A percentile compares a stretch with the other conserved stretches of the same genome.
Conservation (phyloP, 371 early-diverging fungal genomes). For the Syncephalastrum monosporum region DNA sequence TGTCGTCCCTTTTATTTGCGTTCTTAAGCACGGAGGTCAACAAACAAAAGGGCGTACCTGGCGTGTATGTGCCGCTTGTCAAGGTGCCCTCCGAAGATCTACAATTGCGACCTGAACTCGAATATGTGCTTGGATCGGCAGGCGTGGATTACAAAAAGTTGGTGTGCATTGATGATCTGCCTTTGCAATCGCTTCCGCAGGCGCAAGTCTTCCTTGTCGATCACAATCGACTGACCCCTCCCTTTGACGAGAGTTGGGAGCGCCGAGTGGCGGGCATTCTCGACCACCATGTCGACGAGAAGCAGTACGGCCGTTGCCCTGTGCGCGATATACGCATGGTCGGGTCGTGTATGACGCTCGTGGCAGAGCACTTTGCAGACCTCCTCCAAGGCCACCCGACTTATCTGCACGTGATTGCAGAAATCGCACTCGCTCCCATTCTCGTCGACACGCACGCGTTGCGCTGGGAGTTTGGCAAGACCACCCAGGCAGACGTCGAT, state of each 20-base stretch:
- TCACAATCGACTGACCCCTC: conserved; percentile 58
- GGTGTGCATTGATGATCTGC: conserved; percentile 27
- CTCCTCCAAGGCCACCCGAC: not conserved
- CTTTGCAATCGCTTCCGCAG: conserved; percentile 17
- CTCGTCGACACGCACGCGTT: conserved; percentile 72
- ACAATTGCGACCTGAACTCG: conserved; percentile 64
- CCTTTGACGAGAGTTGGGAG: conserved; percentile 26
- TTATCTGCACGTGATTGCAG: conserved; percentile 22
- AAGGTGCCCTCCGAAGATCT: conserved; percentile 63
- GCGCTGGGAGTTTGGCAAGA: conserved; percentile 52
- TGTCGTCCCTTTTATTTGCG: conserved; percentile 58
- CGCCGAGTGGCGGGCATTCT: conserved; percentile 55
- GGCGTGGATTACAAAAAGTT: conserved; percentile 22
- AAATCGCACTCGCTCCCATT: conserved; percentile 61
- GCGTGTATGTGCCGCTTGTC: conserved; percentile 52
- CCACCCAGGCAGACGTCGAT: conserved; percentile 50
- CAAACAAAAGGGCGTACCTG: conserved; percentile 3
- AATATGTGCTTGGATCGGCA: conserved; percentile 40
- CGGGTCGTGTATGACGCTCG: conserved; percentile 67
- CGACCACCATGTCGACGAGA: conserved; percentile 78
- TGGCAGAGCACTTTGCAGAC: conserved; percentile 37
- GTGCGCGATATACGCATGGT: conserved; percentile 54
- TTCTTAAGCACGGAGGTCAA: conserved; percentile 31
- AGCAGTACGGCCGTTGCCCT: conserved; percentile 29
- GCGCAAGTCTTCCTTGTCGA: conserved; percentile 52